Base-by-base conservation (phyloP, 192 early-diverging fungal genomes). In the Coemansia sp. region DNA sequence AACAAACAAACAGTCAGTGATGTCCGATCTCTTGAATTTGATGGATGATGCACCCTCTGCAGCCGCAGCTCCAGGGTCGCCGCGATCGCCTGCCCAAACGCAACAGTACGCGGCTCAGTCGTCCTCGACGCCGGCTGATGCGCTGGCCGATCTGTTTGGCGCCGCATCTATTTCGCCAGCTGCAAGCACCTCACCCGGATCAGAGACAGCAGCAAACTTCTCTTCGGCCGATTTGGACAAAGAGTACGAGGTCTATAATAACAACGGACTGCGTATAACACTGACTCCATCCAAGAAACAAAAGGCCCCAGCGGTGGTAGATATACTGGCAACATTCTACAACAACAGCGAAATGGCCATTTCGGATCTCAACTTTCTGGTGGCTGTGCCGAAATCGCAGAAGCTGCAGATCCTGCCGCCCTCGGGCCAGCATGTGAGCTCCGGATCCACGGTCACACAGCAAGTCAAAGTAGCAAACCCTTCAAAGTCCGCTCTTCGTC, bases 321-420 rank as follows among this genome's bases (percentile, higher is more conserved):
- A 85, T 51, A 82, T 96, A 42, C 83, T 84, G 7, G 88, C 90
- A 6, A 86, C 82, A 5, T 94, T 95, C 76, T 68, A 76, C 43
- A 96, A 93, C 67, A 58, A 80, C 16, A 85, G 85, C 45, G 85
- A 84, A 8, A 37, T 69, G 5, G 80, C 96, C 41, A 45, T 84
- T 4, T 80, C 77, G 18, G 88, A 87, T 21, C 61, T 98, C 22
- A 84, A 86, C 56, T 92, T 99, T 72, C 87, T 94, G 77, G 96
- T 95, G 12, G 98, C 98, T 0, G 97, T 99, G 13, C 95, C 95
- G 22, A 95, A 94, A 84, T 91, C 90, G 47, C 89, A 97, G 63
- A 90, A 91, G 77, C 84, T 98, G 57, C 88, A 90, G 68, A 93
- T 98, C 86, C 84, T 87, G 36, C 88, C 95, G 32, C 89, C 94